Evolutionary conservation across 495 filamentous ascomycete genomes (phyloP), one percentile per base, ranked within the genome.

Genomic region (Hypoxylon crocopeplum): DNA sequence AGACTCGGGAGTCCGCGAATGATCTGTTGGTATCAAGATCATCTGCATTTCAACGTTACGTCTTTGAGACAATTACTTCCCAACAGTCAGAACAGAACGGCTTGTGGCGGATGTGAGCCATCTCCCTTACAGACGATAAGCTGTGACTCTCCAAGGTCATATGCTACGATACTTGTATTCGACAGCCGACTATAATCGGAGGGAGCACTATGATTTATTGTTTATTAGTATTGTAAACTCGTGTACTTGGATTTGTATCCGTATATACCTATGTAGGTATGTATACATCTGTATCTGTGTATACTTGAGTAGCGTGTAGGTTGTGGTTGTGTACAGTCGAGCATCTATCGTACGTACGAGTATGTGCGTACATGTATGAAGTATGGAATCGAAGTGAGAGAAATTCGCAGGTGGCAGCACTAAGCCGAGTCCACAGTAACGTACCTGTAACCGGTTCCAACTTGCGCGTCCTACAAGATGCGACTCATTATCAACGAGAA

Each of bases 41-140:
- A 59, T 51, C 49, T 64, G 61, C 49, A 56, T 34, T 46, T 21
- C 13, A 56, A 59, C 25, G 61, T 59, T 59, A 59, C 61, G 38
- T 59, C 44, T 50, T 32, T 17, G 49, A 64, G 39, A 53, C 50
- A 64, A 57, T 59, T 48, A 50, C 39, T 49, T 51, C 55, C 49
- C 55, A 64, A 59, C 55, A 51, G 29, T 29, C 40, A 44, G 27
- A 39, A 42, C 5, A 48, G 37, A 29, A 40, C 41, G 47, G 34
- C 19, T 44, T 51, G 45, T 40, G 12, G 13, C 36, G 36, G 36
- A 33, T 48, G 45, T 16, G 49, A 34, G 27, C 37, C 25, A n/a
- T n/a, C n/a, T n/a, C n/a, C n/a, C n/a, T n/a, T n/a, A n/a, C n/a
- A 20, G 15, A 34, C 16, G 15, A 20, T 48, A 48, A 29, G 44